phyloP scores from a whole-genome alignment of 2,329 filamentous ascomycete species.

The Colletotrichum sp. region DNA sequence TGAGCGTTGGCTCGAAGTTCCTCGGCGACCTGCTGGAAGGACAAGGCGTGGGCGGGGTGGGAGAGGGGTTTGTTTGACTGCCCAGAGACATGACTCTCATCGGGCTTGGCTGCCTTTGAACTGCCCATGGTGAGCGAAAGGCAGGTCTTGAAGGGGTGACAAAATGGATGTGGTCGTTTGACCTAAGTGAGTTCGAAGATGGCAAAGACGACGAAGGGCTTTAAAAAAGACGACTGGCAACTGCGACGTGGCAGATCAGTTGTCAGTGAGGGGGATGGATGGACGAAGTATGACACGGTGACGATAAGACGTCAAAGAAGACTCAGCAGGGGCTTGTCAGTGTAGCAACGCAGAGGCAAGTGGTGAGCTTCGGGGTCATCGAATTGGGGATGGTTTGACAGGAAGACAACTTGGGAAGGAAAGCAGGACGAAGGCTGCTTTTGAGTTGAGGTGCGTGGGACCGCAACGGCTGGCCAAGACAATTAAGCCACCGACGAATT shows the following conservation, averaged over 20 bases:
- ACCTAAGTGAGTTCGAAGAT: neutral
- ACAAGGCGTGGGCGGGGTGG: constrained; percentile 62
- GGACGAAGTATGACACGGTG: neutral
- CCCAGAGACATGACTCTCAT: constrained; percentile 35
- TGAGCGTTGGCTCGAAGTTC: constrained; percentile 58
- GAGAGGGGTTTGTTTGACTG: constrained; percentile 50
- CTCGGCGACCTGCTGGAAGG: constrained; percentile 49
- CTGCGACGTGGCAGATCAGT: neutral
- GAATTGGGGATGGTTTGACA: neutral
- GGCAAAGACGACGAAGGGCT: neutral
- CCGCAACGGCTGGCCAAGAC: neutral
- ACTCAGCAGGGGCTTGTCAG: constrained; percentile 4
- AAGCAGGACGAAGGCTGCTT: neutral
- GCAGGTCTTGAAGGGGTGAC: rapidly evolving
- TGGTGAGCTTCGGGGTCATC: neutral
- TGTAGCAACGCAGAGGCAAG: neutral
- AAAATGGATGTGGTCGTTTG: neutral
- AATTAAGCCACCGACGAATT: neutral
- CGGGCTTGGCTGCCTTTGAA: neutral
- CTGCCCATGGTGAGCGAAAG: neutral
- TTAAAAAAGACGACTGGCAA: neutral
- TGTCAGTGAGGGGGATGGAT: neutral
- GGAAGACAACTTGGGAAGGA: neutral
- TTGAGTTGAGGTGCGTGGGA: neutral
- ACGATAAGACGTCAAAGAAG: neutral